A percentile compares a stretch with the other conserved stretches of the same genome.
Conservation (phyloP, 2,329 filamentous ascomycete genomes). For the Pseudogymnoascus sp. region DNA sequence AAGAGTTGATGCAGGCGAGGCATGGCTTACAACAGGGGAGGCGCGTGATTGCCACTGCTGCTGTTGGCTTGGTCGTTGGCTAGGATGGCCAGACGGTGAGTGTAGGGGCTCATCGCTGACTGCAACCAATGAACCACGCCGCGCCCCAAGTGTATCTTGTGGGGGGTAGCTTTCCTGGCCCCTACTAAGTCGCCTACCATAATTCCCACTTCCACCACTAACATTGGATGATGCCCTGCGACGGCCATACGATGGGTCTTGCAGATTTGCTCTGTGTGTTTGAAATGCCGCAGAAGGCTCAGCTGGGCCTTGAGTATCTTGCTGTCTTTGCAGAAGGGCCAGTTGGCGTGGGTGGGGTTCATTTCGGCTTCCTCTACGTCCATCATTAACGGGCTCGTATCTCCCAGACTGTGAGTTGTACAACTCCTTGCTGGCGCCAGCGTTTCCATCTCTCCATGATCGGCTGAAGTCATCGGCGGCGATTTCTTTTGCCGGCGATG, state of each 20-base stretch:
- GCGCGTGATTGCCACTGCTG: constrained; percentile 33
- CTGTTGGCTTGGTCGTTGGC: constrained; percentile 22
- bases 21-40: constrained; percentile 27
- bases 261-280: constrained; percentile 57
- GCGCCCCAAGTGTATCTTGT: constrained; percentile 32
- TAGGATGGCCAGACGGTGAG: constrained; percentile 25
- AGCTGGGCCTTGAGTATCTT: constrained; percentile 55
- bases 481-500: constrained; percentile 66
- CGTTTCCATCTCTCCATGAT: constrained; percentile 65
- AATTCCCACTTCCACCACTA: constrained; percentile 72
- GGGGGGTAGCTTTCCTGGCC: constrained; percentile 26
- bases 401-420: constrained; percentile 94
- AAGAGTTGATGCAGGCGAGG: constrained; percentile 29
- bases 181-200: constrained; percentile 37
- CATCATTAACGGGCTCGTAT: constrained; percentile 78
- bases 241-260: constrained; percentile 61
- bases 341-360: constrained; percentile 63
- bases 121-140: constrained; percentile 41
- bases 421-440: constrained; percentile 61
- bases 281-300: constrained; percentile 86
- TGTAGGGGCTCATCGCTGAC: constrained; percentile 41
- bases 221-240: constrained; percentile 85
- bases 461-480: constrained; percentile 90
- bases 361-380: constrained; percentile 59
- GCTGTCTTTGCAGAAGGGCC: constrained; percentile 66